Conservation (phyloP, 345 rosid species). For the Arabidopsis arenosa region DNA sequence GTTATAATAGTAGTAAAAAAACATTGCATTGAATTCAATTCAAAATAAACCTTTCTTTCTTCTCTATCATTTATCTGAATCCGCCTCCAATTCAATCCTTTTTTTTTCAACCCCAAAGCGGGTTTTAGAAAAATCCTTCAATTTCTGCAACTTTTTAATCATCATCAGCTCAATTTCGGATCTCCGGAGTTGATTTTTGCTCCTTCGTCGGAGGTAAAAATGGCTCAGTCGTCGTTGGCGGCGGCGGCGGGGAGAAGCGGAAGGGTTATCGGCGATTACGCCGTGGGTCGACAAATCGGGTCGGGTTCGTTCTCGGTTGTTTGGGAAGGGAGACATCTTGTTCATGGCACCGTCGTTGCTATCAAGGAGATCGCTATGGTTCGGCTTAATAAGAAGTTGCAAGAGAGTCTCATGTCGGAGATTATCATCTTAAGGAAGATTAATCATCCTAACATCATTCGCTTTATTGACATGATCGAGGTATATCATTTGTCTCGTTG, state of each 20-base stretch:
- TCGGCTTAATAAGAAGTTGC: slow-evolving; percentile 81
- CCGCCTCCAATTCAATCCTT: slow-evolving; percentile 36
- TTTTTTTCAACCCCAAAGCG: slow-evolving; percentile 28
- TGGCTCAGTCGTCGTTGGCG: slow-evolving; percentile 66
- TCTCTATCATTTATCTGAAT: slow-evolving; percentile 32
- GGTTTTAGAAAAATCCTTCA: slow-evolving; percentile 43
- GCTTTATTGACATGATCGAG: slow-evolving; percentile 91
- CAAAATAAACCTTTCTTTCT: slow-evolving; percentile 27
- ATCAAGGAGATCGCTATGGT: slow-evolving; percentile 86
- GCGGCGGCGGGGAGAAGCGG: slow-evolving; percentile 51
- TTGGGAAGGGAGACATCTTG: slow-evolving; percentile 91
- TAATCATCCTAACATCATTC: slow-evolving; percentile 86
- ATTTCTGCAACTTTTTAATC: background rate
- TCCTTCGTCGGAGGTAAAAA: slow-evolving; percentile 36
- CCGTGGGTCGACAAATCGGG: slow-evolving; percentile 81
- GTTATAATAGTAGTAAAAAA: background rate
- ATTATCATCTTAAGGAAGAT: slow-evolving; percentile 75
- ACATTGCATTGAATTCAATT: slow-evolving; percentile 15
- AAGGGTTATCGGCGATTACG: slow-evolving; percentile 85
- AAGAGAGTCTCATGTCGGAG: slow-evolving; percentile 94
- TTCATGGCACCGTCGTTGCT: slow-evolving; percentile 92
- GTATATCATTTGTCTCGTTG: slow-evolving; percentile 41
- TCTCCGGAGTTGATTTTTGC: slow-evolving; percentile 31
- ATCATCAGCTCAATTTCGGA: slow-evolving; percentile 37
- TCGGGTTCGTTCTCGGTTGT: slow-evolving; percentile 98